Evolutionary conservation across 2,329 filamentous ascomycete genomes (phyloP).

Genomic region (Malbranchea zuffiana): DNA sequence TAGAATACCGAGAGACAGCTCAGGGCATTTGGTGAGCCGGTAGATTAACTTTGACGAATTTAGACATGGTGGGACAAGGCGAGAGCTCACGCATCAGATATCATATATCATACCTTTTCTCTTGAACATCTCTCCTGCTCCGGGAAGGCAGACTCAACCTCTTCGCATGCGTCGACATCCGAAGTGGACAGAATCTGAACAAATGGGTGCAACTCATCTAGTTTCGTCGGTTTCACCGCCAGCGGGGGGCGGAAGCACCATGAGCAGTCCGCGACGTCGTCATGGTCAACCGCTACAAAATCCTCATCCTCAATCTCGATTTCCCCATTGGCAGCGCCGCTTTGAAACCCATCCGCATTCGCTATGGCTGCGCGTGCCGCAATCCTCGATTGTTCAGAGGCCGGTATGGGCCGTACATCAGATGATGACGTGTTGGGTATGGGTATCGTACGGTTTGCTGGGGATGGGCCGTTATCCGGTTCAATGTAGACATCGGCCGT

Average conservation of each 20-base stretch:
- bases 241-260: slow-evolving; percentile 33
- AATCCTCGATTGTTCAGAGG: slow-evolving; percentile 10
- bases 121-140: slow-evolving; percentile 45
- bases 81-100: neutral
- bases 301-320: slow-evolving; percentile 32
- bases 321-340: slow-evolving; percentile 10
- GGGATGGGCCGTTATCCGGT: slow-evolving; percentile 2
- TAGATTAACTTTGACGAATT: slow-evolving; percentile 56
- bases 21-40: slow-evolving; percentile 61
- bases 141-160: slow-evolving; percentile 51
- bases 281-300: slow-evolving; percentile 33
- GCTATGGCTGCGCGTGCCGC: slow-evolving; percentile 9
- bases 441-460: slow-evolving; percentile 2
- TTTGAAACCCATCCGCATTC: slow-evolving; percentile 9
- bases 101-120: slow-evolving; percentile 44
- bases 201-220: slow-evolving; percentile 58
- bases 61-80: slow-evolving; percentile 2
- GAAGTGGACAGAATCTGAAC: slow-evolving; percentile 57
- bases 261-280: slow-evolving; percentile 30
- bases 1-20: slow-evolving; percentile 71
- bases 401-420: slow-evolving; percentile 2
- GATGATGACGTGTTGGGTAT: neutral
- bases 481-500: slow-evolving; percentile 8
- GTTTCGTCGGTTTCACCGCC: slow-evolving; percentile 21
- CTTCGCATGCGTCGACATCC: slow-evolving; percentile 43